These are phyloP conservation scores for Ustanciosporium gigantosporum DNA, from an alignment of 1,284 basidiomycete genomes.

Conservation along the genomic window DNA sequence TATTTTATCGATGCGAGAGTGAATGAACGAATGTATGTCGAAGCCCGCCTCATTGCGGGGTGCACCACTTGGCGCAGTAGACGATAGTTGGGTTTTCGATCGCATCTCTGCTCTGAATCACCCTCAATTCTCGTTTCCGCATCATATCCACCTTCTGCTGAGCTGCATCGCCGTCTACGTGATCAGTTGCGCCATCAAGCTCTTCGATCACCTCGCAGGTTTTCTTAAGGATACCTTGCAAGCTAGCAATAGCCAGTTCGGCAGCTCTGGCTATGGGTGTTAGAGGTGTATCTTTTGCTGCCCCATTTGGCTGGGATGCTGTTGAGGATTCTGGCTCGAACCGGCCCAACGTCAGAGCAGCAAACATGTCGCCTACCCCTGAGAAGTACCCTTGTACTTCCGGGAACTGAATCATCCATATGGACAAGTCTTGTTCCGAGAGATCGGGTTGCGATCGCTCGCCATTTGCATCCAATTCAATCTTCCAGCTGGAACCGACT, in stretches of 20 bases:
- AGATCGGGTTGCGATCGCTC: constrained; percentile 6
- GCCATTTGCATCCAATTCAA: constrained; percentile 15
- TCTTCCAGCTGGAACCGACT: constrained; percentile 59
- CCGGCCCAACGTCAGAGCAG: constrained; percentile 84
- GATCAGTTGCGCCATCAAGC: constrained; percentile 2
- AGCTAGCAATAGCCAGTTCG: constrained; percentile 73
- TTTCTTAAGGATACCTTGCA: constrained; percentile 75
- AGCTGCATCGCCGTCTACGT: constrained; percentile 12
- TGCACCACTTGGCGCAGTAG: constrained; percentile 46
- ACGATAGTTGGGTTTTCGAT: constrained; percentile 50
- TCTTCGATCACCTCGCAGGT: constrained; percentile 32
- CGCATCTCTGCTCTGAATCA: constrained; percentile 51
- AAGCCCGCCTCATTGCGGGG: constrained; percentile 2
- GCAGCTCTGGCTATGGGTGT: constrained; percentile 66
- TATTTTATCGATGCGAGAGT: neutral
- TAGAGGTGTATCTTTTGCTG: constrained; percentile 46
- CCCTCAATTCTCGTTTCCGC: constrained; percentile 51
- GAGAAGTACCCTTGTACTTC: constrained; percentile 89
- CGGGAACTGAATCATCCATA: constrained; percentile 74
- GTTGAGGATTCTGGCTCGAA: constrained; percentile 63
- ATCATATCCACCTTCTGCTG: constrained; percentile 48
- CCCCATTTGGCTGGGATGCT: neutral
- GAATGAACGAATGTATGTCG: neutral
- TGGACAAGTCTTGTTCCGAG: constrained; percentile 4
- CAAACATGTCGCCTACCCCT: constrained; percentile 95